These are phyloP conservation scores for Sphaerosporella brunnea DNA, from an alignment of 495 filamentous ascomycete species.

Conservation along the genomic window DNA sequence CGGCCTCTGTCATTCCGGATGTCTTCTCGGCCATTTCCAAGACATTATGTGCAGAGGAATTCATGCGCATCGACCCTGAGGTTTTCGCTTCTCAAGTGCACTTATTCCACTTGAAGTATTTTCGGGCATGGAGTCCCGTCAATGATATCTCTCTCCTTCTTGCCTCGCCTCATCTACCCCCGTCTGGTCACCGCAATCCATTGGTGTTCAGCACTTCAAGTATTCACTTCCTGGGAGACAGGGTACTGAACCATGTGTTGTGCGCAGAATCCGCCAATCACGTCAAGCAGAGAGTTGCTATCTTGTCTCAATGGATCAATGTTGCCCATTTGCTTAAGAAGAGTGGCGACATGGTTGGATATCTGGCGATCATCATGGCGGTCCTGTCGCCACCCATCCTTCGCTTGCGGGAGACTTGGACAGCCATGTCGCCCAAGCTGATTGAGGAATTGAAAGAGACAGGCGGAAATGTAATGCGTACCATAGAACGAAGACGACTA, in stretches of 20 bases:
- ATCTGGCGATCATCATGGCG: slow-evolving; percentile 25
- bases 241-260: slow-evolving; percentile 25
- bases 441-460: slow-evolving; percentile 17
- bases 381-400: slow-evolving; percentile 26
- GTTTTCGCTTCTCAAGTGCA: slow-evolving; percentile 25
- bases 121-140: slow-evolving; percentile 24
- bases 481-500: slow-evolving; percentile 23
- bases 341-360: slow-evolving; percentile 27
- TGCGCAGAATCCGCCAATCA: slow-evolving; percentile 20
- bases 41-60: slow-evolving; percentile 22
- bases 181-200: slow-evolving; percentile 25
- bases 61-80: slow-evolving; percentile 22
- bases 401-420: slow-evolving; percentile 27
- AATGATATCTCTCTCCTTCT: slow-evolving; percentile 25
- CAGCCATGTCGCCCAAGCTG: slow-evolving; percentile 15
- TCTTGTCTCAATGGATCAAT: slow-evolving; percentile 25
- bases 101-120: slow-evolving; percentile 24
- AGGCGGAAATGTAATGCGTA: slow-evolving; percentile 21
- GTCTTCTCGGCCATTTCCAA: slow-evolving; percentile 7
- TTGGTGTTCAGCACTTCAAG: slow-evolving; percentile 25
- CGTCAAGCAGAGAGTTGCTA: slow-evolving; percentile 17
- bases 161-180: slow-evolving; percentile 22
- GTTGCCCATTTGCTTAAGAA: slow-evolving; percentile 22
- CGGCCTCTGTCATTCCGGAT: slow-evolving; percentile 13
- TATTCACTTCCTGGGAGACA: slow-evolving; percentile 26